A percentile compares a stretch with the other conserved stretches of the same genome.
phyloP scores from a whole-genome alignment of 257 asterid species.

The Capsicum pubescens region DNA sequence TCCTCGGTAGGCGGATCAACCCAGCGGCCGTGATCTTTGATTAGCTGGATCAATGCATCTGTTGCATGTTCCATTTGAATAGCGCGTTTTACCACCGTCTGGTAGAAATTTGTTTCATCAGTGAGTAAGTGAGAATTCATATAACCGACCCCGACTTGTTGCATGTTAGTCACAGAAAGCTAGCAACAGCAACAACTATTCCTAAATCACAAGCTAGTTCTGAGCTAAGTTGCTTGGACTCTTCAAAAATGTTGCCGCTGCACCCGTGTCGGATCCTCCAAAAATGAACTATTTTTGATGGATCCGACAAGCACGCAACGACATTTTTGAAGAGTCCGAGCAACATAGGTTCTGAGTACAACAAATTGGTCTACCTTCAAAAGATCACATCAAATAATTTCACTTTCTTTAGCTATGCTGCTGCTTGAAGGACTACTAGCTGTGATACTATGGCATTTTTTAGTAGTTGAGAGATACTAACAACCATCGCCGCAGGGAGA shows the following conservation, averaged over 20 bases:
- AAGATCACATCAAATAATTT: no score
- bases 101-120: slow-evolving; percentile 14
- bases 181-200: background rate
- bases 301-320: no score
- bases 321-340: no score
- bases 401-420: slow-evolving; percentile 5
- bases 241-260: no score
- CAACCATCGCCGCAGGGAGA: background rate
- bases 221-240: background rate
- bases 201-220: background rate
- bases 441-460: background rate
- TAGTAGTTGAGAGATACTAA: background rate
- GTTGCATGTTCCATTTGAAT: slow-evolving; percentile 81
- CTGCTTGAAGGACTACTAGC: background rate
- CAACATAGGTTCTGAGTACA: background rate
- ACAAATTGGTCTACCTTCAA: background rate
- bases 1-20: slow-evolving; percentile 79
- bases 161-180: background rate
- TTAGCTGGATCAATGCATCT: slow-evolving; percentile 79
- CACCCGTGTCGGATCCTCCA: no score
- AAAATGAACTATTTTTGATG: no score
- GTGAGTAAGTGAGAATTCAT: background rate
- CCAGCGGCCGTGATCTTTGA: slow-evolving; percentile 87
- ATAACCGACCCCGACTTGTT: background rate
- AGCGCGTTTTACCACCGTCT: slow-evolving; percentile 79